A percentile compares a stretch with the other conserved stretches of the same genome.
Evolutionary conservation across 169 alveolate genomes (phyloP).

Genomic region (Cryptosporidium parvum): DNA sequence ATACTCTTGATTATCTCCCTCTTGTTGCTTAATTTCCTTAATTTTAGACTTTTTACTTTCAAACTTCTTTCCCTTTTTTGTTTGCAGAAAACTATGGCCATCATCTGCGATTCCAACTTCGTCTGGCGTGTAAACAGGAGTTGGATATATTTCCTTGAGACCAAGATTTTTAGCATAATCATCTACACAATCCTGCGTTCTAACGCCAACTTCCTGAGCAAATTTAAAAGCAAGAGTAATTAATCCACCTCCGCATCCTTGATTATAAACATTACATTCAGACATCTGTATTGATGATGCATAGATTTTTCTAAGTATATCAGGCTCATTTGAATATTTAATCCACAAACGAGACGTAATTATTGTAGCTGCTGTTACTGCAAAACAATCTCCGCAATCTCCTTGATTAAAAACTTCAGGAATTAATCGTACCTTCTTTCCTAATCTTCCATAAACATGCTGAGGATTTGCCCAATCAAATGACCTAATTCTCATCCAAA

Average conservation of each 20-base stretch:
- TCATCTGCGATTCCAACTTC: constrained; percentile 42
- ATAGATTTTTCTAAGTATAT: constrained; percentile 7
- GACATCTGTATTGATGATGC: constrained; percentile 62
- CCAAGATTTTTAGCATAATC: constrained; percentile 37
- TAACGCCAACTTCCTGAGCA: constrained; percentile 62
- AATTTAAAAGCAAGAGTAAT: constrained; percentile 63
- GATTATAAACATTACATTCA: constrained; percentile 63
- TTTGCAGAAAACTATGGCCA: constrained; percentile 65
- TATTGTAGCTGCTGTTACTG: constrained; percentile 70
- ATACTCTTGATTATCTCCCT: neutral
- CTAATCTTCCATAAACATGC: constrained; percentile 74
- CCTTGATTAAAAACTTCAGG: constrained; percentile 54
- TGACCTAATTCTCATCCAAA: constrained; percentile 47
- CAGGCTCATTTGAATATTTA: constrained; percentile 13
- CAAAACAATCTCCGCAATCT: constrained; percentile 65
- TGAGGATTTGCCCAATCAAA: constrained; percentile 66
- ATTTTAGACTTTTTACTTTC: neutral
- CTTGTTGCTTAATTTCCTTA: neutral
- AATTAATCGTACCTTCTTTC: constrained; percentile 22
- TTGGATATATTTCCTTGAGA: constrained; percentile 19
- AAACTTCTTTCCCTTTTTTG: neutral
- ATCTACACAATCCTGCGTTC: constrained; percentile 53
- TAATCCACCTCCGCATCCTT: constrained; percentile 73
- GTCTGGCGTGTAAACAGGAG: constrained; percentile 52
- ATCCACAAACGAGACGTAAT: constrained; percentile 66